These are phyloP conservation scores for Madurella mycetomatis DNA, from an alignment of 2,329 filamentous ascomycete genomes.

Conservation along the genomic window DNA sequence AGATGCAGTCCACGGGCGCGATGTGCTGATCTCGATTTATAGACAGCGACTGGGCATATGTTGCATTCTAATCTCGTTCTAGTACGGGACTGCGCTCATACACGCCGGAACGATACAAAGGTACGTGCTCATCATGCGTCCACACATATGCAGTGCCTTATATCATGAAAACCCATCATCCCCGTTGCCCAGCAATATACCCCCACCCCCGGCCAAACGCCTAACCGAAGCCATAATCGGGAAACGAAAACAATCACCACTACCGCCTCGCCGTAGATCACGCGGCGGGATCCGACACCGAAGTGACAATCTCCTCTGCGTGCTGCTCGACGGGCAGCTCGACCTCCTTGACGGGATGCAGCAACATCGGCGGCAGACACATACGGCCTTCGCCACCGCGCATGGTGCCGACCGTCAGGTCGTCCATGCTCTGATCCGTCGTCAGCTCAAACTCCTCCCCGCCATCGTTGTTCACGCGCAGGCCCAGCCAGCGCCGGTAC, in stretches of 20 bases:
- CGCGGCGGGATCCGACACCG: conserved; percentile 49
- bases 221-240: neutral
- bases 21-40: too few species aligned
- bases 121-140: neutral
- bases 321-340: conserved; percentile 58
- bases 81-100: too few species aligned
- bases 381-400: conserved; percentile 73
- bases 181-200: neutral
- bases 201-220: neutral
- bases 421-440: conserved; percentile 48
- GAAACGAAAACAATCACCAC: neutral
- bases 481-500: conserved; percentile 81
- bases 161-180: neutral
- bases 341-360: conserved; percentile 83
- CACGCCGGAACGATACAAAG: neutral
- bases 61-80: too few species aligned
- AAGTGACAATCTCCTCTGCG: conserved; percentile 42
- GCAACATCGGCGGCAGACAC: conserved; percentile 84
- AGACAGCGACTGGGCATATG: too few species aligned
- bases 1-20: too few species aligned
- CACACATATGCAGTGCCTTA: neutral
- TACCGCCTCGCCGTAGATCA: conserved; percentile 21
- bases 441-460: conserved; percentile 71
- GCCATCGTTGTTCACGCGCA: conserved; percentile 72
- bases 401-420: conserved; percentile 46